These are phyloP conservation scores for Biscogniauxia sp. DNA, from an alignment of 2,329 filamentous ascomycete species.

Conservation along the genomic window DNA sequence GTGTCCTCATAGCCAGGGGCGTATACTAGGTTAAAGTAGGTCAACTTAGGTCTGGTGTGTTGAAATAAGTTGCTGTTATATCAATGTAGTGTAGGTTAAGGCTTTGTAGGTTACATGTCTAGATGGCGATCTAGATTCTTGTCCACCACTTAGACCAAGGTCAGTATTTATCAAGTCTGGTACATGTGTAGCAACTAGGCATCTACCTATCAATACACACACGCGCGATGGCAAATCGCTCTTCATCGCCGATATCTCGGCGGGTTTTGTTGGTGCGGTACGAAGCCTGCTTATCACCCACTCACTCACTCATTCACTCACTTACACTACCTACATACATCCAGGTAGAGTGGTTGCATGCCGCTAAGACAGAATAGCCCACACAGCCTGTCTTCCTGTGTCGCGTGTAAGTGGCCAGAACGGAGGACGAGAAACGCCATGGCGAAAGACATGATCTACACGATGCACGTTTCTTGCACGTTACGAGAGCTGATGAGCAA, in stretches of 20 bases:
- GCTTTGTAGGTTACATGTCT: not conserved
- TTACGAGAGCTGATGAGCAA: slow-evolving; percentile 17
- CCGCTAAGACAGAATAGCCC: slow-evolving; percentile 3
- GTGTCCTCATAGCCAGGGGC: not conserved
- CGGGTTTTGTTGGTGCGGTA: not conserved
- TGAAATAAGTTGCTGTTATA: not conserved
- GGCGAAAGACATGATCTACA: slow-evolving; percentile 15
- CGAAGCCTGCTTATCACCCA: not conserved
- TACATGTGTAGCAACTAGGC: not conserved
- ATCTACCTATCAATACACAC: not conserved
- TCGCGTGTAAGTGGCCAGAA: slow-evolving; percentile 12
- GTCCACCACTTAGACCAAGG: not conserved
- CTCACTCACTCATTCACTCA: not conserved
- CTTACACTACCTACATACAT: too few species aligned
- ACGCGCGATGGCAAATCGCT: not conserved
- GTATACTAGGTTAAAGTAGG: too few species aligned
- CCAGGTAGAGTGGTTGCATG: slow-evolving; percentile 13
- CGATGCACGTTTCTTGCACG: slow-evolving; percentile 24
- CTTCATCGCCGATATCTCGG: not conserved
- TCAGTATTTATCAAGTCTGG: not conserved
- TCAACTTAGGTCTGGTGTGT: too few species aligned
- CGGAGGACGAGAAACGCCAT: slow-evolving; percentile 17
- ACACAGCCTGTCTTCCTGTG: not conserved
- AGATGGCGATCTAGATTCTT: not conserved
- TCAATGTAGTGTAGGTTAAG: not conserved